Conservation (phyloP, 2,329 filamentous ascomycete species). For the Amphichorda felina region DNA sequence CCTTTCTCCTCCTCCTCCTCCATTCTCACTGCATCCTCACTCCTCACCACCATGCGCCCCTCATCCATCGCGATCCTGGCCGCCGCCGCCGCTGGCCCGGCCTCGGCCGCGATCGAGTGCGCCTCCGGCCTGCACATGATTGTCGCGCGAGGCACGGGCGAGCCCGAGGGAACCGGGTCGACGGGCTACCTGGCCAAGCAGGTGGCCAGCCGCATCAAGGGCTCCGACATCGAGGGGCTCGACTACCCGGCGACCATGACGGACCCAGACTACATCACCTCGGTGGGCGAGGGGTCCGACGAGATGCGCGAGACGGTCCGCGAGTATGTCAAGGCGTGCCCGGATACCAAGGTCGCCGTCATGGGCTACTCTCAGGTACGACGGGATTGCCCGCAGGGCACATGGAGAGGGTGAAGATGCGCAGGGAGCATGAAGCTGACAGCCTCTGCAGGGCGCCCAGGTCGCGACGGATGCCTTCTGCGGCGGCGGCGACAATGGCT, state of each 20-base stretch:
- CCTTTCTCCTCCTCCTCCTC: neutral
- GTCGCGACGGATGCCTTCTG: slow-evolving; percentile 24
- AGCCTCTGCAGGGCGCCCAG: slow-evolving; percentile 23
- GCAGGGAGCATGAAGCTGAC: neutral
- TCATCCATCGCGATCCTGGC: neutral
- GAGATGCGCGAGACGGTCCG: slow-evolving; percentile 17
- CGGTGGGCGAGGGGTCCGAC: slow-evolving; percentile 19
- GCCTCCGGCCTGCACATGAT: slow-evolving; percentile 25
- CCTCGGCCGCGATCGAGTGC: slow-evolving; percentile 16
- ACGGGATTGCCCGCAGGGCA: too few species aligned
- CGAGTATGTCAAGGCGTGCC: slow-evolving; percentile 20
- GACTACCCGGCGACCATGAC: slow-evolving; percentile 24
- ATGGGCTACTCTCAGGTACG: slow-evolving; percentile 28
- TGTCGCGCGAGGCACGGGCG: slow-evolving; percentile 24
- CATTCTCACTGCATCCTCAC: neutral
- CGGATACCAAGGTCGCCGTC: slow-evolving; percentile 25
- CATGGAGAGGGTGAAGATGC: too few species aligned
- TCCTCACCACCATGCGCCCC: slow-evolving; percentile 1
- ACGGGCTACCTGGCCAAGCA: slow-evolving; percentile 18
- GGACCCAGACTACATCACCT: slow-evolving; percentile 18
- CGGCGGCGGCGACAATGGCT: slow-evolving; percentile 16
- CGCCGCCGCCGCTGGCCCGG: slow-evolving; percentile 12
- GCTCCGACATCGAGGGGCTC: slow-evolving; percentile 19
- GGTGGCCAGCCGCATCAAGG: slow-evolving; percentile 19
- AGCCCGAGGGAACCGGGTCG: slow-evolving; percentile 19